Conservation (phyloP, 2,329 filamentous ascomycete genomes). For the Juglanconis oblonga region DNA sequence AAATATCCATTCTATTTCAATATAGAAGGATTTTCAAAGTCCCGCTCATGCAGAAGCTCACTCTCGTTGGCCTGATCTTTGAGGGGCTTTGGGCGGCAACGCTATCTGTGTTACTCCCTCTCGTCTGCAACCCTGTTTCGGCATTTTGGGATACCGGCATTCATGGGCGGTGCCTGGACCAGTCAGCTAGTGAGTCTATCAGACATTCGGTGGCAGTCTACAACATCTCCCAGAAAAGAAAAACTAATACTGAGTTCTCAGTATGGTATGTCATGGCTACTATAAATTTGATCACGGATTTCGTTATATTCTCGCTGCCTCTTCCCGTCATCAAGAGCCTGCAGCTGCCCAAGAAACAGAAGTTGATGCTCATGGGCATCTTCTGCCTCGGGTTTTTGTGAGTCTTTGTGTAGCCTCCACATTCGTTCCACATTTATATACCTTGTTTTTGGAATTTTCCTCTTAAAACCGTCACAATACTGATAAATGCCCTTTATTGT, state of each 20-base stretch:
- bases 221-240: neutral
- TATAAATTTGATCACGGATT: constrained; percentile 25
- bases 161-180: constrained; percentile 23
- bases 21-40: constrained; percentile 33
- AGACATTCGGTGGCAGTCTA: too few relatives aligned
- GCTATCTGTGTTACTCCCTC: constrained; percentile 22
- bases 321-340: constrained; percentile 25
- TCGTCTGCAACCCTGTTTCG: constrained; percentile 23
- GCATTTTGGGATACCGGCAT: constrained; percentile 23
- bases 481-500: neutral
- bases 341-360: constrained; percentile 24
- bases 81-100: constrained; percentile 23
- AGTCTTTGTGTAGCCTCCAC: constrained; percentile 2
- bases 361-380: constrained; percentile 23
- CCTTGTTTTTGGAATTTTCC: neutral
- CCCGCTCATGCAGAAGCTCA: constrained; percentile 22
- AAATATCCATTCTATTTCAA: constrained; percentile 33
- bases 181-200: constrained; percentile 4
- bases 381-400: constrained; percentile 28
- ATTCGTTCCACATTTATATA: neutral
- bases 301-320: constrained; percentile 25
- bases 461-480: too few relatives aligned
- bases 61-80: constrained; percentile 20
- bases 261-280: constrained; percentile 24
- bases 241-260: neutral